phyloP scores from a whole-genome alignment of 208 protist species.

The Trichomonas gallinae region DNA sequence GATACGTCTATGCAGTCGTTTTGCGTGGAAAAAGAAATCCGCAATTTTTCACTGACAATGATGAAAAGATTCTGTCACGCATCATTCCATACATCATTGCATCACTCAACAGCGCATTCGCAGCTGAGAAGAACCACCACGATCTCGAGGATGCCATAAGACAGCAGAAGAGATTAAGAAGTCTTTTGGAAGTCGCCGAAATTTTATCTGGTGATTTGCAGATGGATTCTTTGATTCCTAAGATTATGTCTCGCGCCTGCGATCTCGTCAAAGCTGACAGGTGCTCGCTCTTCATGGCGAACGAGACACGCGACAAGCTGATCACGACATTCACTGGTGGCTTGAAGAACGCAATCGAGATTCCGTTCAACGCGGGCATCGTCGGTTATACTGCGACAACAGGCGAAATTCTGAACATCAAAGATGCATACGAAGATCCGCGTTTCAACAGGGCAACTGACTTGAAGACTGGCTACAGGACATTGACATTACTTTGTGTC shows the following conservation, averaged over 20 bases:
- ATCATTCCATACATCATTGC: background rate
- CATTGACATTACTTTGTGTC: background rate
- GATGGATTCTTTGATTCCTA: background rate
- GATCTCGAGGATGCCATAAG: background rate
- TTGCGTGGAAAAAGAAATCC: background rate
- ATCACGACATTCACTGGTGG: background rate
- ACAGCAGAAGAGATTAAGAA: background rate
- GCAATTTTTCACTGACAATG: background rate
- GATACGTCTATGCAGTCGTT: background rate
- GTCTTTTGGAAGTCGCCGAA: background rate
- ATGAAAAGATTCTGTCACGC: background rate
- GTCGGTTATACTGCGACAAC: slow-evolving; percentile 20
- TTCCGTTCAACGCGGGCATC: background rate
- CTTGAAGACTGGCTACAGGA: background rate
- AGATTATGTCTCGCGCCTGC: background rate
- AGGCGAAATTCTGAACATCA: background rate
- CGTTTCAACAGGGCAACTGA: background rate
- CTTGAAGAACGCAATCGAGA: background rate
- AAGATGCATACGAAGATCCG: background rate
- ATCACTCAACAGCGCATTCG: background rate
- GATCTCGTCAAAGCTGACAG: background rate
- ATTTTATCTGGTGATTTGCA: background rate
- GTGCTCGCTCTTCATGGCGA: background rate
- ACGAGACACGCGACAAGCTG: background rate
- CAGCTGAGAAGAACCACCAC: background rate